Evolutionary conservation across 75 land plant species (phyloP).

Genomic region (Cryptomeria japonica): DNA sequence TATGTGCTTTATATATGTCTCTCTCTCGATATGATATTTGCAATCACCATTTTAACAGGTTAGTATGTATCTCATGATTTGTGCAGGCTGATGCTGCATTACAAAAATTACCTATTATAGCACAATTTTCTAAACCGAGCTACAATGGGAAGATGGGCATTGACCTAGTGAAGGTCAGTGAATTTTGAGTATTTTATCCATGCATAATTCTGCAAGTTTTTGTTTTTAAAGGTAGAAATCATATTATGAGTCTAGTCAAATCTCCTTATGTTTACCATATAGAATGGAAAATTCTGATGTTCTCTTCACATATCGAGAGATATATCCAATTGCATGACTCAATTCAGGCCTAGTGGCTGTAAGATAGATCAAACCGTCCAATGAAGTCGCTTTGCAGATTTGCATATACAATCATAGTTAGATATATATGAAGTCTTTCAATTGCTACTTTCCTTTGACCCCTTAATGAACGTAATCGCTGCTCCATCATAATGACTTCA

Average conservation of each 20-base stretch:
- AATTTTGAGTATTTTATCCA: not conserved
- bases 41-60: not conserved
- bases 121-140: constrained; percentile 43
- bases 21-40: not conserved
- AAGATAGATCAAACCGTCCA: no score
- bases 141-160: constrained; percentile 39
- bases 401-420: no score
- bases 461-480: no score
- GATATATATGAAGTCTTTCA: no score
- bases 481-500: no score
- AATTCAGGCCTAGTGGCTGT: no score
- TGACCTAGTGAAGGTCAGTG: constrained; percentile 32
- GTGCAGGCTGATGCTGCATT: constrained; percentile 46
- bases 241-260: not conserved
- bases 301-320: no score
- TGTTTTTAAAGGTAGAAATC: not conserved
- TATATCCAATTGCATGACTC: no score
- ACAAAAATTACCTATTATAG: constrained; percentile 33
- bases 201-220: not conserved
- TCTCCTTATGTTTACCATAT: no score
- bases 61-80: not conserved
- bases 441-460: no score
- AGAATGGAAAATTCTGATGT: no score
- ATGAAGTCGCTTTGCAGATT: no score
- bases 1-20: not conserved